Evolutionary conservation across 768 basidiomycete species (phyloP).

Genomic region (Podaxis pistillaris): DNA sequence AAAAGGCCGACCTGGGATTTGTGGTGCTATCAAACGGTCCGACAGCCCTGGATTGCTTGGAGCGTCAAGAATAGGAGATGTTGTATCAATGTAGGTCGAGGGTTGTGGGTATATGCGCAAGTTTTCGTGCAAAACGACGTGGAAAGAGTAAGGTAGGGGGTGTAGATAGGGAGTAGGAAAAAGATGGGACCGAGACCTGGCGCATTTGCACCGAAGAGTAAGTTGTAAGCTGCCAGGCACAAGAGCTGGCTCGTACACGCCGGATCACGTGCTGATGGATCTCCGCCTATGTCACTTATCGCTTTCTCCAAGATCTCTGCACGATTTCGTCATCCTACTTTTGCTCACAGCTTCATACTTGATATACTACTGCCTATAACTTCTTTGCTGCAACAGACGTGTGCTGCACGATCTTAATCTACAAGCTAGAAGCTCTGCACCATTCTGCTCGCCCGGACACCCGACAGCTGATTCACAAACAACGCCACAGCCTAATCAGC

Average conservation of each 20-base stretch:
- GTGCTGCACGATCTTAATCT: background rate
- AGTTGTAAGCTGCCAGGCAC: constrained; percentile 15
- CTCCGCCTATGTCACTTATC: background rate
- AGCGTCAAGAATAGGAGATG: background rate
- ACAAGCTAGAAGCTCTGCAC: background rate
- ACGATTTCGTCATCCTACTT: background rate
- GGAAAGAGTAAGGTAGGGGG: background rate
- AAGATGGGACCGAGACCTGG: constrained; percentile 10
- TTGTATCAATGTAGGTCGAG: background rate
- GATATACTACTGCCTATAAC: background rate
- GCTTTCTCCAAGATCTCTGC: background rate
- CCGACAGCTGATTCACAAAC: background rate
- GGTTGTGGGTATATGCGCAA: background rate
- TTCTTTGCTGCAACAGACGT: background rate
- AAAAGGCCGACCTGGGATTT: background rate
- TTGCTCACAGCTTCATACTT: background rate
- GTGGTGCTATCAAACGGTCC: background rate
- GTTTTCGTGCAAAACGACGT: background rate
- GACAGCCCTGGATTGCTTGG: background rate
- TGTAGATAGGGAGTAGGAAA: constrained; percentile 13
- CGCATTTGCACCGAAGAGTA: constrained; percentile 16
- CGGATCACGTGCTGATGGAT: constrained; percentile 13
- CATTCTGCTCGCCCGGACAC: background rate
- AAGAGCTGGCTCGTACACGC: constrained; percentile 8
- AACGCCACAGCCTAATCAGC: constrained; percentile 1